Percentiles rank a stretch among this genome's conserved stretches.
Conservation (phyloP, 352 stramenopile species). For the Pythium oligandrum region DNA sequence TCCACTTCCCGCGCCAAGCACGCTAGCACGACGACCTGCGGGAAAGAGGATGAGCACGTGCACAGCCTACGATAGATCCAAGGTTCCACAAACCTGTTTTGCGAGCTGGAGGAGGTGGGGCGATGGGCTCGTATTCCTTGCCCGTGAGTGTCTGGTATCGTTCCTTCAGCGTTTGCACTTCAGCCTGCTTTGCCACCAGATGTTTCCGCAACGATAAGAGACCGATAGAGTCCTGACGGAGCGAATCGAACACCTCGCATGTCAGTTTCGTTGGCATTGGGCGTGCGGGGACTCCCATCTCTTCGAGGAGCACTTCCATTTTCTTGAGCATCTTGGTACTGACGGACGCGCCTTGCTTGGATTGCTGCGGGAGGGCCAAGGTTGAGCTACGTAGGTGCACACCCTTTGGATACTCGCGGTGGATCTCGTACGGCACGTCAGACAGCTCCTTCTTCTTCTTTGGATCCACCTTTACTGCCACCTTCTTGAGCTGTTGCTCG, state of each 20-base stretch:
- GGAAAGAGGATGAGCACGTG: no score
- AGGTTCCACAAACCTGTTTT: background rate
- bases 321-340: conserved; percentile 69
- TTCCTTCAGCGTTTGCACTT: conserved; percentile 41
- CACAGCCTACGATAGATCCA: no score
- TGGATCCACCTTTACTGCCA: conserved; percentile 42
- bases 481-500: conserved; percentile 70
- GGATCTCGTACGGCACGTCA: conserved; percentile 53
- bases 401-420: conserved; percentile 38
- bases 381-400: conserved; percentile 58
- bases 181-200: conserved; percentile 49
- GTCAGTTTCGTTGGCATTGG: conserved; percentile 69
- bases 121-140: conserved; percentile 41
- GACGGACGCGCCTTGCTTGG: conserved; percentile 26
- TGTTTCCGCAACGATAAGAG: conserved; percentile 58
- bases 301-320: conserved; percentile 56
- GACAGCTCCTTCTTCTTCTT: conserved; percentile 77
- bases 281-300: conserved; percentile 53
- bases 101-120: conserved; percentile 24
- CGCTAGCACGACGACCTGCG: no score
- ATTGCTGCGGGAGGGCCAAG: conserved; percentile 41
- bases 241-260: conserved; percentile 53
- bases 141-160: conserved; percentile 54
- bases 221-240: conserved; percentile 53
- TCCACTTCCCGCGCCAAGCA: conserved; percentile 5